Percentiles rank a stretch among this genome's conserved stretches.
Evolutionary conservation across 2,329 filamentous ascomycete species (phyloP).

Genomic region (Acephala macrosclerotiorum): DNA sequence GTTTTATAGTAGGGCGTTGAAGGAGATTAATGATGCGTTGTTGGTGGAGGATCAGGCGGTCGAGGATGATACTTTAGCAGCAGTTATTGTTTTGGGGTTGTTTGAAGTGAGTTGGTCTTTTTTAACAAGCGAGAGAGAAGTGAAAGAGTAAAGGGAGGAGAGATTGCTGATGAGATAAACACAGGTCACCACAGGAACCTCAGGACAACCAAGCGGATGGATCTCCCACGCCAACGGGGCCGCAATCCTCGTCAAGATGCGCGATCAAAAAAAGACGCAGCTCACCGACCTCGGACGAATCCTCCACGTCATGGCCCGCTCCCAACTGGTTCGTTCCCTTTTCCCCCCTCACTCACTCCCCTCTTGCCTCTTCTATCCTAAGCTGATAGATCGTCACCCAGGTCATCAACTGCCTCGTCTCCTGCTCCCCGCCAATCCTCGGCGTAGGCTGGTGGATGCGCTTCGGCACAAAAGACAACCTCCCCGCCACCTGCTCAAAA

Average conservation of each 20-base stretch:
- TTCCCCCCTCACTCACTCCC: slow-evolving; percentile 44
- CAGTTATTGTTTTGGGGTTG: slow-evolving; percentile 62
- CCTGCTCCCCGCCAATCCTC: slow-evolving; percentile 5
- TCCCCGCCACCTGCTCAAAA: background rate
- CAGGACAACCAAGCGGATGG: slow-evolving; percentile 35
- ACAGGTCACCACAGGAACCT: slow-evolving; percentile 5
- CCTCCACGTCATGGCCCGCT: slow-evolving; percentile 47
- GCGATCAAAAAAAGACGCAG: slow-evolving; percentile 45
- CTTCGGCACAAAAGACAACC: slow-evolving; percentile 19
- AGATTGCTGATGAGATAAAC: background rate
- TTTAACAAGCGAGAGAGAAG: background rate
- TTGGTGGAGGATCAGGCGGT: slow-evolving; percentile 53
- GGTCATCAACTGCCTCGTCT: slow-evolving; percentile 47
- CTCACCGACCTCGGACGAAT: slow-evolving; percentile 46
- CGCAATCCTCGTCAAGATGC: slow-evolving; percentile 61
- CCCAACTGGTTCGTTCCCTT: slow-evolving; percentile 49
- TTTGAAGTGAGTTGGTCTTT: slow-evolving; percentile 56
- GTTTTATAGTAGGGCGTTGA: slow-evolving; percentile 60
- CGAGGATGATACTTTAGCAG: slow-evolving; percentile 61
- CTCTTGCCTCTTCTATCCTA: slow-evolving; percentile 49
- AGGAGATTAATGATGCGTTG: slow-evolving; percentile 57
- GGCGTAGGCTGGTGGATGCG: slow-evolving; percentile 17
- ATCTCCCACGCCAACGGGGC: slow-evolving; percentile 66
- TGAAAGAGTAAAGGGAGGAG: background rate
- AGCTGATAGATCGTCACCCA: slow-evolving; percentile 50